Base-by-base conservation (phyloP, 2,329 filamentous ascomycete genomes). In the Colletotrichum sp. region DNA sequence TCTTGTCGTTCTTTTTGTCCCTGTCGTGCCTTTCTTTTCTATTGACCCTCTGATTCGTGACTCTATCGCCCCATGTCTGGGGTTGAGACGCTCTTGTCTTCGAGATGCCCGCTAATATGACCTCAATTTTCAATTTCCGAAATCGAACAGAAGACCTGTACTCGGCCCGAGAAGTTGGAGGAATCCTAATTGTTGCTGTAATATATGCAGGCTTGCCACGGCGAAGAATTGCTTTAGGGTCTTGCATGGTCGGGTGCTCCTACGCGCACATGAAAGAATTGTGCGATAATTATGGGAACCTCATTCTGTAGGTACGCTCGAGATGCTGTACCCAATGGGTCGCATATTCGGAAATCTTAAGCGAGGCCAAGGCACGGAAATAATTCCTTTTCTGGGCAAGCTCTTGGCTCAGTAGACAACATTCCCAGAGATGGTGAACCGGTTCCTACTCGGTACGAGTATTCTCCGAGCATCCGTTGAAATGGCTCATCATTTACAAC, bases 21-120 rank as follows among this genome's bases (percentile, higher is more conserved):
- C 3, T 13, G 7, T 21, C 1, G 2, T 21, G n/a, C 1, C 4
- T 49, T 21, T 13, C 2, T 13, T 49, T 21, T 52, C 10, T 12
- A 21, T 3, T 21, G 0, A 2, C 4, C 18, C 5, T 44, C 9
- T n/a, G 18, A 44, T 44, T 12, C 3, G 1, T 44, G 18, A 12
- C 1, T 44, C 18, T 0, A n/a, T 44, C 9, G 9, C 39, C 39
- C 18, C 3, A 44, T 6, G 9, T 12, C 39, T n/a, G 9, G 3
- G 8, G 5, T 44, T n/a, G 18, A 44, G 39, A 44, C 18, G 39
- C 18, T 44, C 18, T 44, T 44, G 39, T 44, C 39, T 44, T 2
- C 18, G 39, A n/a, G 18, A 44, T n/a, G 39, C 18, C 18, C 39
- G 39, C 5, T 44, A n/a, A n/a, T 4, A 1, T 44, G 9, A n/a